phyloP scores from a whole-genome alignment of 2,329 filamentous ascomycete genomes.

The Colletotrichum cereale region DNA sequence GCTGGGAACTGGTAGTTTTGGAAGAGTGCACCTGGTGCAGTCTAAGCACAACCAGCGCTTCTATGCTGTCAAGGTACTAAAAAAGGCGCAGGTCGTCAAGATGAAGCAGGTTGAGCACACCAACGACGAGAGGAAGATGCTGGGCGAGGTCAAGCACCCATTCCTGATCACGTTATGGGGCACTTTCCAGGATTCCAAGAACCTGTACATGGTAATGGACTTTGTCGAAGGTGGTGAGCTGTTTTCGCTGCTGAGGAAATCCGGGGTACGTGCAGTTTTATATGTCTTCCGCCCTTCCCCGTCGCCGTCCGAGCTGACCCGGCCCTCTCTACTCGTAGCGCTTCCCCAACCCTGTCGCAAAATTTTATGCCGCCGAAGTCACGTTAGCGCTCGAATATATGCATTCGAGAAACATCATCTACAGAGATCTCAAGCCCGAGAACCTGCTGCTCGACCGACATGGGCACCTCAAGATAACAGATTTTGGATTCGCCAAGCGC shows the following conservation, averaged over 20 bases:
- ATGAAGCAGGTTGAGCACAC: constrained; percentile 99
- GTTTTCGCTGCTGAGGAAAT: constrained; percentile 95
- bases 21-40: constrained; percentile 94
- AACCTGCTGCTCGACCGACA: constrained; percentile 93
- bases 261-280: constrained; percentile 71
- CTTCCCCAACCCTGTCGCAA: constrained; percentile 98
- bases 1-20: constrained; percentile 96
- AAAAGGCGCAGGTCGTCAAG: constrained; percentile 98
- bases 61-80: constrained; percentile 98
- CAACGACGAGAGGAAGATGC: constrained; percentile 96
- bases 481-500: constrained; percentile 98
- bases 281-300: not conserved
- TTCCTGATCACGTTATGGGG: constrained; percentile 99
- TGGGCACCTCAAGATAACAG: constrained; percentile 95
- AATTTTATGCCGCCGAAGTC: constrained; percentile 98
- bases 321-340: constrained; percentile 68
- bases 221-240: constrained; percentile 99
- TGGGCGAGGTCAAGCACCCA: constrained; percentile 96
- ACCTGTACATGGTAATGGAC: constrained; percentile 99
- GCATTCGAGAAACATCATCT: constrained; percentile 95
- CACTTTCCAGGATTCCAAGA: constrained; percentile 95
- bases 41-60: constrained; percentile 98
- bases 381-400: constrained; percentile 96
- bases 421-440: constrained; percentile 96
- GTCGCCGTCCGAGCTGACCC: constrained; percentile 41